Evolutionary conservation across 495 filamentous ascomycete genomes (phyloP).

Genomic region (Podospora anserina): DNA sequence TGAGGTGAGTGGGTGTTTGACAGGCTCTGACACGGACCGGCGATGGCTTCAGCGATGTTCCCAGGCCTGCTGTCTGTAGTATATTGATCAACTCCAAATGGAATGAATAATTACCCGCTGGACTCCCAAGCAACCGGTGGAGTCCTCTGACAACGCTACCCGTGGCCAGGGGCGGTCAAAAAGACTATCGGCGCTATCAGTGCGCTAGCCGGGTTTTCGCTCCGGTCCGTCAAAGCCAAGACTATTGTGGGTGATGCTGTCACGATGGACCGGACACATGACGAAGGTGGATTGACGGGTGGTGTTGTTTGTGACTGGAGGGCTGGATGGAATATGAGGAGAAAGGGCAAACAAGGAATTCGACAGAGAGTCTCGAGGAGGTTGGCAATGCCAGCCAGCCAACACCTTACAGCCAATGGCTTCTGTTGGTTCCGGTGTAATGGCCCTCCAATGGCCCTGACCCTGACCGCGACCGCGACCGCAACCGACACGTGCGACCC

Average conservation of each 20-base stretch:
- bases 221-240: constrained; percentile 10
- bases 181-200: constrained; percentile 3
- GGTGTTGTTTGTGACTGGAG: too few species aligned
- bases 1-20: background rate
- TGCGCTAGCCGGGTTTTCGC: constrained; percentile 12
- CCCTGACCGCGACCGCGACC: background rate
- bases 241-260: background rate
- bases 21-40: background rate
- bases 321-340: too few species aligned
- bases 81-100: background rate
- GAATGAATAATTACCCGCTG: too few species aligned
- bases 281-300: background rate
- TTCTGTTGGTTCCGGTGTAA: too few species aligned
- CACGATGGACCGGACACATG: background rate
- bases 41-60: constrained; percentile 1
- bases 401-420: background rate
- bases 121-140: background rate
- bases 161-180: constrained; percentile 1
- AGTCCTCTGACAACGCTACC: background rate
- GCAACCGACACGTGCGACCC: background rate
- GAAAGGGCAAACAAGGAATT: too few species aligned
- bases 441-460: too few species aligned
- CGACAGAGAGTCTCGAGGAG: background rate
- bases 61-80: too few species aligned
- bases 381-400: background rate